Evolutionary conservation across 2,329 filamentous ascomycete genomes (phyloP).

Genomic region (Pseudogymnoascus pannorum): DNA sequence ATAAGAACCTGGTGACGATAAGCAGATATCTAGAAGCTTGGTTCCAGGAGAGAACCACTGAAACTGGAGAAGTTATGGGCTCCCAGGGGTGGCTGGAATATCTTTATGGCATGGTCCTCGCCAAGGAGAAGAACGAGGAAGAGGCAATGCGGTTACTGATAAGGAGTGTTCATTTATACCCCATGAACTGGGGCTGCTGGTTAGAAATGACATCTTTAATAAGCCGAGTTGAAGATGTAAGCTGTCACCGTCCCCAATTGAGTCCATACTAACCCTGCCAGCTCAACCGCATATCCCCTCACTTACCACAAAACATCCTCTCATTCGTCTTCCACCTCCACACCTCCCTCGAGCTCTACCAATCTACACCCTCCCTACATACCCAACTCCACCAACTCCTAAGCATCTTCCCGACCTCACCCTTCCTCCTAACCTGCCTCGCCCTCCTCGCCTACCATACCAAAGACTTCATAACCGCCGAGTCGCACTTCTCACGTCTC

Average conservation of each 20-base stretch:
- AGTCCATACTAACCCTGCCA: constrained; percentile 33
- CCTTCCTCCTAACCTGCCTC: constrained; percentile 84
- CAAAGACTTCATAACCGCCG: constrained; percentile 66
- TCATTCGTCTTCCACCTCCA: constrained; percentile 91
- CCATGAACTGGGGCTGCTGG: constrained; percentile 98
- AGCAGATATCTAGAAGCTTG: constrained; percentile 71
- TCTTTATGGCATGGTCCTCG: constrained; percentile 81
- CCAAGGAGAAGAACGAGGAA: constrained; percentile 84
- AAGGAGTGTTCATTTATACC: constrained; percentile 77
- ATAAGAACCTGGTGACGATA: constrained; percentile 75
- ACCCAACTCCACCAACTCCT: constrained; percentile 70
- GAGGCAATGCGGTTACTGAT: constrained; percentile 82
- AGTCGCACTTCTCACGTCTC: constrained; percentile 66
- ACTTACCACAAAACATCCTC: constrained; percentile 83
- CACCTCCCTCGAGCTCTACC: constrained; percentile 85
- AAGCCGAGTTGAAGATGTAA: constrained; percentile 71
- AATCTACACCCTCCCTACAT: constrained; percentile 69
- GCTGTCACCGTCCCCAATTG: constrained; percentile 21
- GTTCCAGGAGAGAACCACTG: constrained; percentile 58
- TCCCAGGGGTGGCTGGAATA: constrained; percentile 94
- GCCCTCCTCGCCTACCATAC: constrained; percentile 85
- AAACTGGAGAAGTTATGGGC: constrained; percentile 51
- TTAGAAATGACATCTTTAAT: constrained; percentile 80
- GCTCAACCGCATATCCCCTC: constrained; percentile 63
- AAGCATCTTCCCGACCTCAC: constrained; percentile 75